Conservation (phyloP, 2,329 filamentous ascomycete species). For the Ceratocystis cubensis region DNA sequence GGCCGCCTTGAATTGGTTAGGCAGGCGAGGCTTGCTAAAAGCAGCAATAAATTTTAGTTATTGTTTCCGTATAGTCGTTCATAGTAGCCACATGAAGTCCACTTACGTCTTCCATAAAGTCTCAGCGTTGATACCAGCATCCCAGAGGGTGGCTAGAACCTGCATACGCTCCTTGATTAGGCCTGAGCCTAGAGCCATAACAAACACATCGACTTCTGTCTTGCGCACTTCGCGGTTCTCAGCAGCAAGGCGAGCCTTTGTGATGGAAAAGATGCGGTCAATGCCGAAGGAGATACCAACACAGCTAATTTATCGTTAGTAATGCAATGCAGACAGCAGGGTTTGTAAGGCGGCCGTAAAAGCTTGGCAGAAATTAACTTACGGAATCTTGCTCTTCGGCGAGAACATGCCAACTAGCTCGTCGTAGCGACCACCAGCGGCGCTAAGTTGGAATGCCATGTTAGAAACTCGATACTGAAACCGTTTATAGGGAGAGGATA, state of each 20-base stretch:
- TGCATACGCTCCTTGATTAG: slow-evolving; percentile 74
- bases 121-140: slow-evolving; percentile 82
- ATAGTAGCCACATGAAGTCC: background rate
- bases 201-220: slow-evolving; percentile 77
- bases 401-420: slow-evolving; percentile 90
- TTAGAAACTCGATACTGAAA: background rate
- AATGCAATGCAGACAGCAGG: background rate
- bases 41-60: background rate
- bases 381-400: slow-evolving; percentile 66
- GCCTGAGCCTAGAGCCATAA: slow-evolving; percentile 85
- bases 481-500: background rate
- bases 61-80: too few relatives aligned
- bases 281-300: slow-evolving; percentile 74
- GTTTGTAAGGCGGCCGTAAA: background rate
- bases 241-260: slow-evolving; percentile 60
- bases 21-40: slow-evolving; percentile 65
- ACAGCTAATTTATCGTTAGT: slow-evolving; percentile 24
- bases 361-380: slow-evolving; percentile 10
- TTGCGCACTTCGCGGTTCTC: slow-evolving; percentile 45
- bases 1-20: slow-evolving; percentile 81
- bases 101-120: slow-evolving; percentile 59
- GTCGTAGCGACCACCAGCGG: slow-evolving; percentile 84
- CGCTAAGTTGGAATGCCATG: slow-evolving; percentile 28
- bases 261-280: slow-evolving; percentile 88
- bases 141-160: slow-evolving; percentile 65